Evolutionary conservation across 1,284 basidiomycete species (phyloP).

Genomic region (Phellinidium pouzarii): DNA sequence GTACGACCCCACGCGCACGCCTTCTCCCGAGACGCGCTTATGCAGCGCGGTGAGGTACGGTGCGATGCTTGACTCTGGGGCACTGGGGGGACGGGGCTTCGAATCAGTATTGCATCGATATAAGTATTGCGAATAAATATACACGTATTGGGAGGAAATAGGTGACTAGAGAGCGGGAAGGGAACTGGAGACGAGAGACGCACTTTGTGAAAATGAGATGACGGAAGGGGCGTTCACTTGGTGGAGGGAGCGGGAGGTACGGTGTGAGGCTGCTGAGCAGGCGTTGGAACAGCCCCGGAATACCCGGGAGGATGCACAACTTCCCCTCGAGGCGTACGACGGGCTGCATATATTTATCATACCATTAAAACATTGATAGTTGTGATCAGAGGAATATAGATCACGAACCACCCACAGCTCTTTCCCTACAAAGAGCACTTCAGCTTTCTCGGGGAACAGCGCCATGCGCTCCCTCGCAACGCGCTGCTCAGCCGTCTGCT

Average conservation of each 20-base stretch:
- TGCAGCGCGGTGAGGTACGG: constrained; percentile 82
- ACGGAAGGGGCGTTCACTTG: constrained; percentile 60
- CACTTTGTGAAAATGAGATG: constrained; percentile 76
- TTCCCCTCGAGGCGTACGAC: constrained; percentile 79
- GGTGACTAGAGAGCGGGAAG: constrained; percentile 12
- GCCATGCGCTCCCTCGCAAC: constrained; percentile 78
- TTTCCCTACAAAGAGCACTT: constrained; percentile 64
- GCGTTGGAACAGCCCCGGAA: constrained; percentile 78
- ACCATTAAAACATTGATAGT: too few relatives aligned
- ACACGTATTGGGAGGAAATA: too few relatives aligned
- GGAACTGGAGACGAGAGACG: constrained; percentile 25
- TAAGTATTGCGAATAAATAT: too few relatives aligned
- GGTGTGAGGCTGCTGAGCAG: constrained; percentile 68
- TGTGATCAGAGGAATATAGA: background rate
- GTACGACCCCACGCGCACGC: constrained; percentile 82
- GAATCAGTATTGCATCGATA: background rate
- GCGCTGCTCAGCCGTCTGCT: constrained; percentile 65
- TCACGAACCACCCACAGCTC: constrained; percentile 78
- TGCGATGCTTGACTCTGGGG: constrained; percentile 84
- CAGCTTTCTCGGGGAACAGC: constrained; percentile 68
- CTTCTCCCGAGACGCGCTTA: constrained; percentile 64
- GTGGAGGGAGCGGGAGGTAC: constrained; percentile 72
- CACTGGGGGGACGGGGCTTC: constrained; percentile 36
- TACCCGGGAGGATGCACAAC: constrained; percentile 88
- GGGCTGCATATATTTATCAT: too few relatives aligned